Conservation (phyloP, 768 basidiomycete genomes). For the Clavulina sp. region DNA sequence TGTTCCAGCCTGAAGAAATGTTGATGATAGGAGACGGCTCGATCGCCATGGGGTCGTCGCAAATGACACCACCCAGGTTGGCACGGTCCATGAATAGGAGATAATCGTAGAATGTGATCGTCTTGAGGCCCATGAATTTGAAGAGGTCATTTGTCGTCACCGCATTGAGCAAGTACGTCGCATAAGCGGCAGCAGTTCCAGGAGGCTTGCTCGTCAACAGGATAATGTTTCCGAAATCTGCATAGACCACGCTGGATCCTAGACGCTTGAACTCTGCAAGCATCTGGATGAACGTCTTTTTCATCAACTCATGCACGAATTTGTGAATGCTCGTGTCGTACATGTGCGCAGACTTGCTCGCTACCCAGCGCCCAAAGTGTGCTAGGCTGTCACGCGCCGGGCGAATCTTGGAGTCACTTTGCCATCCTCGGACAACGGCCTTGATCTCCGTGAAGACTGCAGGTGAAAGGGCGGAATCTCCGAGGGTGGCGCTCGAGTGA, state of each 20-base stretch:
- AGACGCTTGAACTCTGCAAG: conserved; percentile 91
- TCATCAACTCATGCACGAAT: conserved; percentile 90
- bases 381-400: conserved; percentile 35
- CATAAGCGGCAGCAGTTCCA: conserved; percentile 87
- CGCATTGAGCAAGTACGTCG: conserved; percentile 84
- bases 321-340: conserved; percentile 87
- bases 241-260: conserved; percentile 83
- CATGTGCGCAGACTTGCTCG: conserved; percentile 65
- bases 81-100: conserved; percentile 90
- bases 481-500: conserved; percentile 59
- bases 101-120: conserved; percentile 84
- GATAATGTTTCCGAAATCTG: conserved; percentile 79
- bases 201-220: conserved; percentile 92
- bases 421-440: conserved; percentile 81
- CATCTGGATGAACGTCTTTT: conserved; percentile 92
- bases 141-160: conserved; percentile 91
- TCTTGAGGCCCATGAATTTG: conserved; percentile 75
- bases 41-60: conserved; percentile 53
- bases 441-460: conserved; percentile 76
- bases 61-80: conserved; percentile 81
- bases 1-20: conserved; percentile 75
- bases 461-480: conserved; percentile 76
- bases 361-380: conserved; percentile 97
- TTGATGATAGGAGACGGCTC: conserved; percentile 50
- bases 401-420: conserved; percentile 34